Conservation (phyloP, 2,329 filamentous ascomycete genomes). For the Xylaria sp. region DNA sequence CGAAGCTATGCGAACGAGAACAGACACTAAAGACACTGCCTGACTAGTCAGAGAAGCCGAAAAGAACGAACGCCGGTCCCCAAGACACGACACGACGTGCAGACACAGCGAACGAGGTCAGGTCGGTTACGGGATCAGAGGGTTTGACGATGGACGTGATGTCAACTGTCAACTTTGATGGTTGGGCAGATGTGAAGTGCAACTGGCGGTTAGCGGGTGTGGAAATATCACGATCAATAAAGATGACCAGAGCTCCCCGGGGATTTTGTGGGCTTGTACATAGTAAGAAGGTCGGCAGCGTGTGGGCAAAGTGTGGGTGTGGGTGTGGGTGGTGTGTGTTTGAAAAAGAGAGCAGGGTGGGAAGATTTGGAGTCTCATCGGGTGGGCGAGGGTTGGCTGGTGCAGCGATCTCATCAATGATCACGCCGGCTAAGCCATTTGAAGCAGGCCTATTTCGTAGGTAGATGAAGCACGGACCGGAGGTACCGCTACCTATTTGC, state of each 20-base stretch:
- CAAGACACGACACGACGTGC: constrained; percentile 12
- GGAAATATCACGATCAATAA: constrained; percentile 33
- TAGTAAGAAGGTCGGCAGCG: not conserved
- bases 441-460: not conserved
- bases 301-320: constrained; percentile 19
- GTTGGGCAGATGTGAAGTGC: constrained; percentile 27
- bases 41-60: constrained; percentile 11
- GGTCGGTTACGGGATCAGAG: constrained; percentile 23
- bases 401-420: constrained; percentile 3
- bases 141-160: constrained; percentile 29
- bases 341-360: constrained; percentile 27
- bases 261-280: constrained; percentile 25
- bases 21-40: constrained; percentile 3
- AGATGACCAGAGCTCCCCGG: constrained; percentile 24
- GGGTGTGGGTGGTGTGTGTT: constrained; percentile 29
- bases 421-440: constrained; percentile 11
- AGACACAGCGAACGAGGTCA: constrained; percentile 20
- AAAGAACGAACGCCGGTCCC: constrained; percentile 23
- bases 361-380: constrained; percentile 14
- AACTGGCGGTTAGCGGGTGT: constrained; percentile 28
- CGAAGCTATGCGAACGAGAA: constrained; percentile 14
- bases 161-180: constrained; percentile 28
- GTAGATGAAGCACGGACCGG: not conserved
- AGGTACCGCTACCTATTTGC: not conserved
- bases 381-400: constrained; percentile 7